Evolutionary conservation across 257 asterid species (phyloP), one percentile per base, ranked within the genome.

Genomic region (Cynanchum wilfordii): DNA sequence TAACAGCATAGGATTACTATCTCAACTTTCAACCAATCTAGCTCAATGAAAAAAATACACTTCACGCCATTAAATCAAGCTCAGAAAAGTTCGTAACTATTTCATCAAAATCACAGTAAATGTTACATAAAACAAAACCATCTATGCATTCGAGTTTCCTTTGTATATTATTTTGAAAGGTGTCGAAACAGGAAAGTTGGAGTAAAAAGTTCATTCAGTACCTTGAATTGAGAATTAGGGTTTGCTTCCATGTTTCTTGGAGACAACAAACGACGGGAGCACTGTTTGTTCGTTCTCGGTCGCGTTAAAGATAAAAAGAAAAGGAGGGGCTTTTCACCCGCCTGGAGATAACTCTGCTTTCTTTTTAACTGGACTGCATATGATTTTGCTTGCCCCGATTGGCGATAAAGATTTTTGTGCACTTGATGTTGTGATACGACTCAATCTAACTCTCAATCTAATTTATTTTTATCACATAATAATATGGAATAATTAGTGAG

Each of bases 211-310:
- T 13, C 49, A 5, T 54, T 8, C 49, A 5, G 24, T n/a, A 78
- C 85, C 85, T 75, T 75, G 71, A 55, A 82, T 30, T 56, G 59
- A 29, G 74, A 60, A 50, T 64, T 76, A 60, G 66, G 68, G 33
- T 5, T 72, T 33, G 66, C 63, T 24, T 75, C 80, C 85, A 82
- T 82, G 30, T 69, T 76, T 63, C 73, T 25, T 15, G 79, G 73
- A 56, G 74, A 66, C 9, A 38, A 44, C 29, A 12, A 4, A 19
- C 29, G 27, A 17, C 30, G 10, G 2, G 47, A 42, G 8, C 47
- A 42, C 38, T 7, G n/a, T 2, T 30, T 70, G 15, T n/a, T 19
- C 13, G 15, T 69, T 38, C 2, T 52, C 25, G 20, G 8, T 51
- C 6, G 7, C n/a, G n/a, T 51, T 5, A 50, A 17, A 17, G 8